Base-by-base conservation (phyloP, 306 rosid genomes). In the Gillenia trifoliata region DNA sequence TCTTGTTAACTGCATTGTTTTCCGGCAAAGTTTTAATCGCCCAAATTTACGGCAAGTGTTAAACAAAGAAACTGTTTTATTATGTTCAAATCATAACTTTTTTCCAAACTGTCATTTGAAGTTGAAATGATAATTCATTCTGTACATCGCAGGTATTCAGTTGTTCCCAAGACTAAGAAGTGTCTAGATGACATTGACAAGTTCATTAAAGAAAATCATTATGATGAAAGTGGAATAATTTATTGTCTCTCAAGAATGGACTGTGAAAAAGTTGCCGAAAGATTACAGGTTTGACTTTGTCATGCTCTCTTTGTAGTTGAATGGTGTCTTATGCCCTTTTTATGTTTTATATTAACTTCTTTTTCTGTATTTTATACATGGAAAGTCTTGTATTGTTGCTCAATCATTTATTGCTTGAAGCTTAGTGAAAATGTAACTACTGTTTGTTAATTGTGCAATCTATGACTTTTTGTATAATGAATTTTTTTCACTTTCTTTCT, bases 201-300 rank as follows among this genome's bases (percentile, higher is more conserved):
- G 82, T 94, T 94, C 82, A 83, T 92, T 52, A 94, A 83, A 82
- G 93, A 88, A 78, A 92, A 83, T 65, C 95, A 94, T 80, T 87
- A 80, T 72, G 96, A 94, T 83, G 99, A 94, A 79, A 92, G 99
- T 76, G 99, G 97, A 76, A 94, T 94, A 61, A 81, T 94, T 80
- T 94, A 92, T 84, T 94, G 99, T 81, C 99, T 94, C 80, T 94
- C 99, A 49, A 89, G 97, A 84, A 90, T 88, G 94, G 99, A 92
- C 85, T 94, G 99, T 78, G 99, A 94, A 90, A 94, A 94, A 82
- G 97, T 82, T 71, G 93, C 99, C 72, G 96, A 88, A 77, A 94
- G 80, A 69, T 86, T 94, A 68, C 96, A 90, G 97, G 99, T 93
- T 73, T 78, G 91, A 76, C 74, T 78, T 73, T 74, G 19, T 19